Evolutionary conservation across 257 asterid species (phyloP).

Genomic region (Salvia splendens): DNA sequence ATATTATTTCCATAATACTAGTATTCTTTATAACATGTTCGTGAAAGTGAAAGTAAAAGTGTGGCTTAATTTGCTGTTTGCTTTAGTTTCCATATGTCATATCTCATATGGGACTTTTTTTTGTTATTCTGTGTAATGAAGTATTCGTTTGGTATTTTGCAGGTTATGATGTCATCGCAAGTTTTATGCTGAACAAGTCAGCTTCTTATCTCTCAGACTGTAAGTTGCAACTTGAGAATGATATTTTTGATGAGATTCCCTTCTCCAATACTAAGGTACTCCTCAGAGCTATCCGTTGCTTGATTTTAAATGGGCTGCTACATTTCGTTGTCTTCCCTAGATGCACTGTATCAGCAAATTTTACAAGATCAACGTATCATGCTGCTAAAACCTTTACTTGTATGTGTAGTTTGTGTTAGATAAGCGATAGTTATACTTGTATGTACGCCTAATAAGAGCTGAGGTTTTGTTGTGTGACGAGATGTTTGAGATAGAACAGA

Average conservation of each 20-base stretch:
- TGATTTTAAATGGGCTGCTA: slow-evolving; percentile 12
- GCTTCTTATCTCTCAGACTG: slow-evolving; percentile 65
- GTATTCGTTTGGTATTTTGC: slow-evolving; percentile 37
- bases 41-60: not conserved
- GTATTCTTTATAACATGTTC: not conserved
- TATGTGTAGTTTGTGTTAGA: too few relatives aligned
- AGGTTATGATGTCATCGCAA: slow-evolving; percentile 87
- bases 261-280: slow-evolving; percentile 66
- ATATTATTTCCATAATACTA: too few relatives aligned
- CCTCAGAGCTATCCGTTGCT: slow-evolving; percentile 20
- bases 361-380: too few relatives aligned
- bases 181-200: slow-evolving; percentile 69
- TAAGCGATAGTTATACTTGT: not conserved
- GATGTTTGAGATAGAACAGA: too few relatives aligned
- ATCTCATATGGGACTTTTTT: not conserved
- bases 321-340: slow-evolving; percentile 8
- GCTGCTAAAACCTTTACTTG: not conserved
- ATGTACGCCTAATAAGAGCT: not conserved
- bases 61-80: not conserved
- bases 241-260: slow-evolving; percentile 81
- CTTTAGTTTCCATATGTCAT: not conserved
- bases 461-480: not conserved
- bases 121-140: slow-evolving; percentile 9
- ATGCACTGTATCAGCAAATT: too few relatives aligned
- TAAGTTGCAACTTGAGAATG: slow-evolving; percentile 59